These are phyloP conservation scores for Gossypioides kirkii DNA, from an alignment of 345 rosid species.

Conservation along the genomic window DNA sequence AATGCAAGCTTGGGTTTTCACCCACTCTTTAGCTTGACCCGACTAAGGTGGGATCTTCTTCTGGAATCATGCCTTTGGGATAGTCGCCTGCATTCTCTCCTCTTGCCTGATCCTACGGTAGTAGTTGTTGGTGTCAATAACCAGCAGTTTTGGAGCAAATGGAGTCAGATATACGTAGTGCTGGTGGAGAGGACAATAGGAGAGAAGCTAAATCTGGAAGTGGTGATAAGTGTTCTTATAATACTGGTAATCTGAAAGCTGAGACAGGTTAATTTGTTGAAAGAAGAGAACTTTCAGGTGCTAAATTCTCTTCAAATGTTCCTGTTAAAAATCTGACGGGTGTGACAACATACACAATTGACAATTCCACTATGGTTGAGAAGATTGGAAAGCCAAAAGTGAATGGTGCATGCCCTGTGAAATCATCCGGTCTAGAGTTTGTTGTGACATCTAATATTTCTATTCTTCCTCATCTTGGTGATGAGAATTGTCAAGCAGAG, in stretches of 20 bases:
- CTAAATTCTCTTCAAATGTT: conserved; percentile 39
- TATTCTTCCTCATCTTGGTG: conserved; percentile 18
- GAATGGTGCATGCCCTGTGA: conserved; percentile 12
- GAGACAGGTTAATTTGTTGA: conserved; percentile 10
- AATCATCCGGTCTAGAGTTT: conserved; percentile 9
- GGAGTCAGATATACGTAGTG: conserved; percentile 20
- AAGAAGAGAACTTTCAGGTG: conserved; percentile 27
- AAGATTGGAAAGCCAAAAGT: conserved; percentile 23
- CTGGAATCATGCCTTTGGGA: conserved; percentile 78
- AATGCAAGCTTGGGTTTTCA: conserved; percentile 34
- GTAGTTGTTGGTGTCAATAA: conserved; percentile 28
- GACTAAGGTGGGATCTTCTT: conserved; percentile 71
- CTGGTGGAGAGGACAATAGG: conserved; percentile 12
- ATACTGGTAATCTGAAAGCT: conserved; percentile 20
- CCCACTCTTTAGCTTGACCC: conserved; percentile 55
- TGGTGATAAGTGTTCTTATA: conserved; percentile 25
- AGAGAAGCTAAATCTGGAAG: conserved; percentile 17
- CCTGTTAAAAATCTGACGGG: conserved; percentile 21
- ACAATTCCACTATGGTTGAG: conserved; percentile 22
- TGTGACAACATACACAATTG: conserved; percentile 19
- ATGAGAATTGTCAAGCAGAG: conserved; percentile 16
- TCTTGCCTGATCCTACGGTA: conserved; percentile 39
- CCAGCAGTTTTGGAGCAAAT: conserved; percentile 24
- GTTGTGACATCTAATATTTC: not conserved
- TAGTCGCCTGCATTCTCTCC: conserved; percentile 57